Evolutionary conservation across 495 filamentous ascomycete species (phyloP), one percentile per base, ranked within the genome.

Genomic region (Talaromyces liani): DNA sequence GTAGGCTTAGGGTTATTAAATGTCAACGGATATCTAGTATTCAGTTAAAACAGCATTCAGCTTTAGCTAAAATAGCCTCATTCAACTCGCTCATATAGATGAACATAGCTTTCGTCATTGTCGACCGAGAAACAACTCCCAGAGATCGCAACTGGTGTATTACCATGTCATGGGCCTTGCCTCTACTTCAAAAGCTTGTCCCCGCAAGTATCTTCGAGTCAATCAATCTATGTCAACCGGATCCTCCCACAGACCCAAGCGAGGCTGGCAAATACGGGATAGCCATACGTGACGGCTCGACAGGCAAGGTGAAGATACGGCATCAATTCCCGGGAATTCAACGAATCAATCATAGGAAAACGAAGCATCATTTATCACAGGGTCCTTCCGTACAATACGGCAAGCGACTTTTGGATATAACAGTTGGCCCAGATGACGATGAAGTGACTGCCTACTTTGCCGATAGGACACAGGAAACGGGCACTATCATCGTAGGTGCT

Each of bases 121-220:
- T 60, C 6, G 58, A 60, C 9, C 58, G 58, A 16, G 58, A 60
- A 60, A 60, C 58, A 2, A 33, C 33, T 22, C 58, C 58, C 3
- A 60, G 58, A 45, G 58, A 60, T 33, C 58, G 58, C 16, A 60
- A 60, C 33, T 60, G 58, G 58, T 31, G 18, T 12, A 60, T 60
- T 29, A 60, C 58, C 8, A 31, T 60, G 16, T 31, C 29, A 6
- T 60, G 58, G 29, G 58, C 58, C 3, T 18, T 41, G 16, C 33
- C 58, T 16, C 20, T 60, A 12, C 34, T 60, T 12, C 31, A 60
- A 60, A 41, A 60, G 0, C 58, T 60, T 60, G 18, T 60, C n/a
- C 58, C 58, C 5, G 34, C 29, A n/a, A 39, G 12, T 45, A 12
- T 60, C 1, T 60, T 36, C 58, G 24, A 45, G n/a, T 36, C 31